phyloP scores from a whole-genome alignment of 2,329 filamentous ascomycete genomes.

The Lasiodiplodia sp. region DNA sequence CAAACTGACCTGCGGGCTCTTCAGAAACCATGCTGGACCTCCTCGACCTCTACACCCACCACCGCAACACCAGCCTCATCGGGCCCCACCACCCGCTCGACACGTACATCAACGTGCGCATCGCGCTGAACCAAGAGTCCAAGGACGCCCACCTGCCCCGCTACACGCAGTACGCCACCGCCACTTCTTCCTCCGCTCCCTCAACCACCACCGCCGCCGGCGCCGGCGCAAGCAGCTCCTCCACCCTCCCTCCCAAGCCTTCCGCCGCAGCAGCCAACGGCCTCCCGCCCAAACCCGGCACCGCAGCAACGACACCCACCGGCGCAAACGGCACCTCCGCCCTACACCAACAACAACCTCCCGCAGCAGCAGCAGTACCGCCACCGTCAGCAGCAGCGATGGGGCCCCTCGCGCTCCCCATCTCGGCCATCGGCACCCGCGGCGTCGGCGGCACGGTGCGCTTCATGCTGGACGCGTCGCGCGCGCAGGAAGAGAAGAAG shows the following conservation, averaged over 20 bases:
- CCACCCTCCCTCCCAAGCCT: background rate
- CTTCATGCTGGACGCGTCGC: constrained; percentile 84
- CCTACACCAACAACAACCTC: constrained; percentile 44
- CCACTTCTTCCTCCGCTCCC: background rate
- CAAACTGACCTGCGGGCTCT: constrained; percentile 21
- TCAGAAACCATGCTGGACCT: constrained; percentile 87
- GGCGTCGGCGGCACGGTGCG: constrained; percentile 77
- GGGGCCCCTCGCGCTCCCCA: constrained; percentile 33
- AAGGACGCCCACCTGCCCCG: constrained; percentile 60
- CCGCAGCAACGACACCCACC: constrained; percentile 42
- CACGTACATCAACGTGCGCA: constrained; percentile 84
- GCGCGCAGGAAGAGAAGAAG: constrained; percentile 74
- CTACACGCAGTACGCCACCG: constrained; percentile 45
- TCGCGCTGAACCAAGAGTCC: constrained; percentile 83
- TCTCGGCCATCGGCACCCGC: constrained; percentile 48
- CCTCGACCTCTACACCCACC: constrained; percentile 89
- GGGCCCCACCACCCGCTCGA: constrained; percentile 76
- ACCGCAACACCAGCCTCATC: constrained; percentile 75
- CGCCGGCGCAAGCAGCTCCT: constrained; percentile 54
- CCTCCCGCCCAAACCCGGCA: constrained; percentile 38
- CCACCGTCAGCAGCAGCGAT: constrained; percentile 45
- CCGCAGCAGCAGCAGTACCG: background rate
- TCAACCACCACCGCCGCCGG: constrained; percentile 55
- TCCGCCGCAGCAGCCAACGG: constrained; percentile 31
- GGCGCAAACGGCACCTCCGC: constrained; percentile 37